A percentile compares a stretch with the other conserved stretches of the same genome.
phyloP scores from a whole-genome alignment of 2,329 filamentous ascomycete genomes.

The Cladosporium sp. region DNA sequence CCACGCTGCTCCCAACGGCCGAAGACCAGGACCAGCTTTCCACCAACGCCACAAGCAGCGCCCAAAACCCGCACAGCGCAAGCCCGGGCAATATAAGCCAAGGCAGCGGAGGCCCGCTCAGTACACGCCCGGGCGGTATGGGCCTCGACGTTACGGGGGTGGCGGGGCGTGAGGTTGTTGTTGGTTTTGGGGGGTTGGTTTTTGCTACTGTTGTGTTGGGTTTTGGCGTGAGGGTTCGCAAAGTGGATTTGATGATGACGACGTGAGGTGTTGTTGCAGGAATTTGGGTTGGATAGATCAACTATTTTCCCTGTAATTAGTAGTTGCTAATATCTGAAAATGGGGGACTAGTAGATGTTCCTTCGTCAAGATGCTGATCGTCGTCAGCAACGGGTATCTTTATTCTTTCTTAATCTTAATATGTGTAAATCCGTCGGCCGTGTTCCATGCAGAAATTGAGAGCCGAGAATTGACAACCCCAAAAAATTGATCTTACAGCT shows the following conservation, averaged over 20 bases:
- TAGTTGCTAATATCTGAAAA: no score
- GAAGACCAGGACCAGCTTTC: background rate
- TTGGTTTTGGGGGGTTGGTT: background rate
- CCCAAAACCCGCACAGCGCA: background rate
- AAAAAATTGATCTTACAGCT: constrained; percentile 2
- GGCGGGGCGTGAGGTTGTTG: background rate
- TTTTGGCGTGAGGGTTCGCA: constrained; percentile 4
- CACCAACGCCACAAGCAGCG: background rate
- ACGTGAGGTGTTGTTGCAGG: no score
- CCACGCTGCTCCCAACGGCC: no score
- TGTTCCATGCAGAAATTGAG: background rate
- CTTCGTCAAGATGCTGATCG: background rate
- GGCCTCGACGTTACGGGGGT: background rate
- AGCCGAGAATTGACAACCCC: background rate
- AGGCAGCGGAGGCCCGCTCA: no score
- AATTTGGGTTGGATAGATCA: no score
- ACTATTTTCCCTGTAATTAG: no score
- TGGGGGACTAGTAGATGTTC: background rate
- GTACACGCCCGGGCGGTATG: background rate
- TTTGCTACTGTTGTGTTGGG: background rate
- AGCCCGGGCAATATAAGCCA: no score
- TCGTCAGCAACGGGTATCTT: background rate
- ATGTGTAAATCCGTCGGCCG: background rate
- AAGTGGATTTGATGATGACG: constrained; percentile 3
- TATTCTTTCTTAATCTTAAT: background rate